Evolutionary conservation across 164 flowering plant genomes (phyloP).

Genomic region (Macadamia integrifolia): DNA sequence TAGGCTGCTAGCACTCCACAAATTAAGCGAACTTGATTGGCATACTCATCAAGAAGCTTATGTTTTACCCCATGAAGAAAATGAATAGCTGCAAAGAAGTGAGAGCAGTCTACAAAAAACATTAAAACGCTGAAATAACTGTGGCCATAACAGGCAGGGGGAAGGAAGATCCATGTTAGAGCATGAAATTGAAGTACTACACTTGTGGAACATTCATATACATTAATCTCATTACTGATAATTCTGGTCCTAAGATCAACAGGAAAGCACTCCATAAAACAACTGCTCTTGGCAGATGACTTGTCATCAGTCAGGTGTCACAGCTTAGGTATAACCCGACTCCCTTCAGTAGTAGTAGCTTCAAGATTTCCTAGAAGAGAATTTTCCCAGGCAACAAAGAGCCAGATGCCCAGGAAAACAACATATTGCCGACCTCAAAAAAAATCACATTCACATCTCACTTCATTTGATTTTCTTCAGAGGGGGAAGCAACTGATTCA

Average conservation of each 20-base stretch:
- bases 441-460: conserved; percentile 12
- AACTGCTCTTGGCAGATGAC: neutral
- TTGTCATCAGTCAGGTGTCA: neutral
- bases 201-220: neutral
- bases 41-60: no score
- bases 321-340: neutral
- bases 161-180: neutral
- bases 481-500: neutral
- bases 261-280: neutral
- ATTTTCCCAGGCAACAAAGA: neutral
- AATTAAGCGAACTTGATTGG: no score
- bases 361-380: conserved; percentile 12
- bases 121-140: no score
- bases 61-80: no score
- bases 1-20: no score
- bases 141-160: no score
- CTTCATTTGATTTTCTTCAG: conserved; percentile 1
- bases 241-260: conserved; percentile 1
- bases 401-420: neutral
- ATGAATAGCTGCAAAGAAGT: no score
- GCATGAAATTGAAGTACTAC: neutral
- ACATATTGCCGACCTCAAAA: conserved; percentile 8
- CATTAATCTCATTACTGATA: neutral
- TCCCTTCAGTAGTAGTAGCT: conserved; percentile 6
- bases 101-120: no score